Percentiles rank a stretch among this genome's conserved stretches.
phyloP scores from a whole-genome alignment of 805 yeast species.

The Metschnikowia colocasiae region DNA sequence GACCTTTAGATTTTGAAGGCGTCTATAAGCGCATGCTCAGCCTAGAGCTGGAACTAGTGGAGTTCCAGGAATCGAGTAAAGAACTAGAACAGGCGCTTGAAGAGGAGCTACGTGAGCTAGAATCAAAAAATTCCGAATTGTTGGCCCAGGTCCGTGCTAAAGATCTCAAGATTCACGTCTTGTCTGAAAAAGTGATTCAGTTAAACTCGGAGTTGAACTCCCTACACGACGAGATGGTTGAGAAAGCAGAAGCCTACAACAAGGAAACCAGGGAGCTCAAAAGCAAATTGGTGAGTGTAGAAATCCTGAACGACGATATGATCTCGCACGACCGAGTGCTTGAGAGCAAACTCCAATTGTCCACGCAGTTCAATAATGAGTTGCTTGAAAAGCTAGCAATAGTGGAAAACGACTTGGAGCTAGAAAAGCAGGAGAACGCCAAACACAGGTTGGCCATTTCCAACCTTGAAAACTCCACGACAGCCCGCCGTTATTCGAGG shows the following conservation, averaged over 20 bases:
- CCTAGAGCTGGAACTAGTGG: conserved; percentile 36
- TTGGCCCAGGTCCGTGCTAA: conserved; percentile 15
- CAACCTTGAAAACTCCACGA: conserved; percentile 10
- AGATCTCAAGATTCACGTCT: conserved; percentile 20
- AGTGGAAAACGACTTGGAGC: conserved; percentile 36
- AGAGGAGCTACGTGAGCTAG: conserved; percentile 37
- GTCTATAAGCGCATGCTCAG: conserved; percentile 27
- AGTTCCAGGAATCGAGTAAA: conserved; percentile 42
- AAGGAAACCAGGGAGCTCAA: conserved; percentile 22
- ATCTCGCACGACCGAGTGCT: conserved; percentile 37
- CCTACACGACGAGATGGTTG: conserved; percentile 14
- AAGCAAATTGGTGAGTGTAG: conserved; percentile 35
- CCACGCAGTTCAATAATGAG: conserved; percentile 40
- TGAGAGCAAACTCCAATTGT: conserved; percentile 28
- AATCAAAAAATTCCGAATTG: conserved; percentile 22
- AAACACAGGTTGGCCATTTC: conserved; percentile 13
- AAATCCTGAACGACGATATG: conserved; percentile 42
- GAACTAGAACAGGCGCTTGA: conserved; percentile 45
- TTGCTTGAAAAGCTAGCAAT: conserved; percentile 40
- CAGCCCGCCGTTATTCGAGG: not conserved
- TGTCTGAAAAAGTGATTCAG: conserved; percentile 14
- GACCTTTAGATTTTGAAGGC: conserved; percentile 6
- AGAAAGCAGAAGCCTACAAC: conserved; percentile 18
- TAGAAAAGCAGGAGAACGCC: conserved; percentile 16
- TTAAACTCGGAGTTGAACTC: conserved; percentile 22